Evolutionary conservation across 495 filamentous ascomycete genomes (phyloP).

Genomic region (Delitschia confertaspora): DNA sequence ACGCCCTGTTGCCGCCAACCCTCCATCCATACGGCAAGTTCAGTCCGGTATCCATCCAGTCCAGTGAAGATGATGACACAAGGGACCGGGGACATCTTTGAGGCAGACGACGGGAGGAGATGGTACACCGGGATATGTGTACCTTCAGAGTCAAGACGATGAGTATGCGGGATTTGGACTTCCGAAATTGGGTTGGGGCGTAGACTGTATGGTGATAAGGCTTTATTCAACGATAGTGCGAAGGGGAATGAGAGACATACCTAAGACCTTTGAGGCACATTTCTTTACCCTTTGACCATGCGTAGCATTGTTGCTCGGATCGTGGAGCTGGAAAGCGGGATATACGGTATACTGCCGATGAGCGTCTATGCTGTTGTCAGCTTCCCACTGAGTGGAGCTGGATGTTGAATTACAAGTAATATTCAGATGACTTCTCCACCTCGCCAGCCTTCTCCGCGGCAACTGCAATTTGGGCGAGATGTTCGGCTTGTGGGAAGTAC

Average conservation of each 20-base stretch:
- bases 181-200: constrained; percentile 52
- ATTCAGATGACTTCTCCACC: constrained; percentile 44
- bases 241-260: constrained; percentile 2
- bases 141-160: constrained; percentile 43
- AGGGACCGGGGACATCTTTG: constrained; percentile 41
- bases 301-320: constrained; percentile 51
- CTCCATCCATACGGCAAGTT: constrained; percentile 63
- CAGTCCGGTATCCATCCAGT: constrained; percentile 69
- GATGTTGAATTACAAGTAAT: constrained; percentile 45
- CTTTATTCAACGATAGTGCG: background rate
- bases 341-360: constrained; percentile 64
- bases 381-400: background rate
- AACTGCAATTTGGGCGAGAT: constrained; percentile 44
- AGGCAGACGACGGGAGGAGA: constrained; percentile 45
- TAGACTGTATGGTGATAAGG: constrained; percentile 18
- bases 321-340: constrained; percentile 54
- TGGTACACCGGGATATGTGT: constrained; percentile 55
- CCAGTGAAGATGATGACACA: constrained; percentile 65
- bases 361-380: constrained; percentile 36
- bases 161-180: constrained; percentile 50
- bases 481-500: constrained; percentile 51
- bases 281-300: constrained; percentile 60
- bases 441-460: constrained; percentile 40
- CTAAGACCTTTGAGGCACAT: constrained; percentile 52
- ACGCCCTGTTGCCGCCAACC: constrained; percentile 56